A percentile compares a stretch with the other conserved stretches of the same genome.
These are phyloP conservation scores for Penicillium expansum DNA, from an alignment of 2,329 filamentous ascomycete species.

Conservation along the genomic window DNA sequence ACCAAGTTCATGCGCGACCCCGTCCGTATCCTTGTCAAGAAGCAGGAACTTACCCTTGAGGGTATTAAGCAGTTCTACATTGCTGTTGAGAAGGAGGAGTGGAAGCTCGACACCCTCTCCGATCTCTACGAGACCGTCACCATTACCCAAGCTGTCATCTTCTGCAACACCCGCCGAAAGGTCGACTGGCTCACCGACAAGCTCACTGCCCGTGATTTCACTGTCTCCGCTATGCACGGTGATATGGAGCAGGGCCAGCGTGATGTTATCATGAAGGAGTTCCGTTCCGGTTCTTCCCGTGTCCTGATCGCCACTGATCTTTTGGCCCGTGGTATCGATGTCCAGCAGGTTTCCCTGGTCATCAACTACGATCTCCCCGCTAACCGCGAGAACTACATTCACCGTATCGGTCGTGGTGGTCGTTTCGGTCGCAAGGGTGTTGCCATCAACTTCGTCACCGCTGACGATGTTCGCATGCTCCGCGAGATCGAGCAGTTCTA, in stretches of 20 bases:
- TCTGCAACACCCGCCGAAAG: conserved; percentile 98
- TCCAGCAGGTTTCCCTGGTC: conserved; percentile 95
- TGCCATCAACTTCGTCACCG: conserved; percentile 99
- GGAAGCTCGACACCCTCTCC: conserved; percentile 98
- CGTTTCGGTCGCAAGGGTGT: conserved; percentile 98
- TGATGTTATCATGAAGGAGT: conserved; percentile 99
- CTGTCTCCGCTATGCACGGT: conserved; percentile 96
- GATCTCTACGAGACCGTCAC: conserved; percentile 98
- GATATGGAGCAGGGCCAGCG: conserved; percentile 99
- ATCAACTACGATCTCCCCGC: conserved; percentile 99
- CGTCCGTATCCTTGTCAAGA: conserved; percentile 31
- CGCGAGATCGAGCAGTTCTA: conserved; percentile 97
- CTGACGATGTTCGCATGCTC: conserved; percentile 94
- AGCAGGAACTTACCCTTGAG: conserved; percentile 81
- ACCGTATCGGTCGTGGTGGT: conserved; percentile 93
- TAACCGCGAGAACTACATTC: conserved; percentile 99
- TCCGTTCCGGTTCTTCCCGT: conserved; percentile 91
- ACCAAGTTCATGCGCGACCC: conserved; percentile 99
- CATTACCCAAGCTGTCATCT: conserved; percentile 98
- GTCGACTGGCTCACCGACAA: conserved; percentile 99
- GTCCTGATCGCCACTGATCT: conserved; percentile 97
- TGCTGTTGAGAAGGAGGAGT: conserved; percentile 98
- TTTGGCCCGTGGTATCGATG: conserved; percentile 97
- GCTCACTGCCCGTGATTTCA: conserved; percentile 98
- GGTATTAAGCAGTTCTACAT: conserved; percentile 99